Conservation (phyloP, 768 basidiomycete genomes). For the Russula vinacea region DNA sequence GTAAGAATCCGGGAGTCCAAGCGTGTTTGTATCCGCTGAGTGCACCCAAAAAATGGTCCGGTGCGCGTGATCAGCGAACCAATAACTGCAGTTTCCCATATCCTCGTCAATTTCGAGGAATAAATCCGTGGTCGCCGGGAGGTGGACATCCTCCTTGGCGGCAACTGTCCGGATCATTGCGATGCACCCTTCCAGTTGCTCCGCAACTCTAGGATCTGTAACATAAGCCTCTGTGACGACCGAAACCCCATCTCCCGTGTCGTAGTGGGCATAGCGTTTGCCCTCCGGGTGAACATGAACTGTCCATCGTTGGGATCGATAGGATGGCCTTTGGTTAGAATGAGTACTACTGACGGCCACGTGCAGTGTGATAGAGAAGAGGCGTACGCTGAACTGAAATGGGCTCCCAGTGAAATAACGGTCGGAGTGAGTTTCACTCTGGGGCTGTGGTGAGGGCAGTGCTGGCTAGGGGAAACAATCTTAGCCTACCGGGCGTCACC, state of each 20-base stretch:
- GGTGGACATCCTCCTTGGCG: background rate
- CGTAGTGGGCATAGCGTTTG: slow-evolving; percentile 7
- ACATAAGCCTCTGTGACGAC: slow-evolving; percentile 17
- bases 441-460: background rate
- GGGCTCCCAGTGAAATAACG: background rate
- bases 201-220: background rate
- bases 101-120: slow-evolving; percentile 16
- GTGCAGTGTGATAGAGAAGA: background rate
- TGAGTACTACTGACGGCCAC: background rate
- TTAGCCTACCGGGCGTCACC: background rate
- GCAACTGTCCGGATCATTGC: background rate
- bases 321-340: slow-evolving; percentile 2
- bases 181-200: background rate
- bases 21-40: background rate
- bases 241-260: background rate
- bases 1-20: slow-evolving; percentile 4
- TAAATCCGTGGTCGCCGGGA: slow-evolving; percentile 6
- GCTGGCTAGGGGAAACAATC: no score
- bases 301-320: slow-evolving; percentile 9
- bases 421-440: slow-evolving; percentile 7
- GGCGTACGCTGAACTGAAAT: slow-evolving; percentile 14
- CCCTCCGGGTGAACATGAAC: slow-evolving; percentile 16
- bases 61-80: slow-evolving; percentile 13
- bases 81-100: slow-evolving; percentile 10
- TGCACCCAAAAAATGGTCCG: slow-evolving; percentile 20